Percentiles rank a stretch among this genome's conserved stretches.
phyloP scores from a whole-genome alignment of 305 asterid genomes.

The Fraxinus ornus region DNA sequence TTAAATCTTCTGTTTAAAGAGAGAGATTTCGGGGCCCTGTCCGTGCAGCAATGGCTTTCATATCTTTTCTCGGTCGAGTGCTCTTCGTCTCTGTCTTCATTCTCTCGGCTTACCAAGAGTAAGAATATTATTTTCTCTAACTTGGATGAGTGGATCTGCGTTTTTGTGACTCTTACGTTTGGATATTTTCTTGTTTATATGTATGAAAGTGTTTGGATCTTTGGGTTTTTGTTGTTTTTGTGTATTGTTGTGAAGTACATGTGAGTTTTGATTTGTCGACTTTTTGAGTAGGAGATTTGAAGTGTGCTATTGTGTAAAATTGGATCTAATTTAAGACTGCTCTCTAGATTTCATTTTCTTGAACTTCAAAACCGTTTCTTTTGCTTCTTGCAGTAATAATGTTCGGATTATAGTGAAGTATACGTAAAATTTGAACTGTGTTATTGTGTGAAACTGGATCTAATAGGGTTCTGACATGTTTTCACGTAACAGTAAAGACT shows the following conservation, averaged over 20 bases:
- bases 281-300: neutral
- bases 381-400: neutral
- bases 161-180: neutral
- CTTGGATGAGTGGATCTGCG: slow-evolving; percentile 42
- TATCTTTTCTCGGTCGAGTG: slow-evolving; percentile 70
- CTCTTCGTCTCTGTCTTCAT: slow-evolving; percentile 84
- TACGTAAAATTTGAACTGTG: neutral
- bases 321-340: neutral
- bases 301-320: neutral
- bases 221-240: neutral
- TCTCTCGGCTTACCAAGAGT: slow-evolving; percentile 90
- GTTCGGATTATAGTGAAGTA: neutral
- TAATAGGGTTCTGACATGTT: neutral
- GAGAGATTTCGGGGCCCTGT: slow-evolving; percentile 22
- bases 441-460: neutral
- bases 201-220: neutral
- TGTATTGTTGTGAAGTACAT: slow-evolving; percentile 7
- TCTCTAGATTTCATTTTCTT: neutral
- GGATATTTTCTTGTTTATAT: neutral
- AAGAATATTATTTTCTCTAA: slow-evolving; percentile 24
- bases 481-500: neutral
- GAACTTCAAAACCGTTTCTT: neutral
- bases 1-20: slow-evolving; percentile 26
- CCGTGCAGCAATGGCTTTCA: slow-evolving; percentile 54
- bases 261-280: slow-evolving; percentile 5